Evolutionary conservation across 163 green algal genomes (phyloP).

Genomic region (Trebouxiophyceae sp.): DNA sequence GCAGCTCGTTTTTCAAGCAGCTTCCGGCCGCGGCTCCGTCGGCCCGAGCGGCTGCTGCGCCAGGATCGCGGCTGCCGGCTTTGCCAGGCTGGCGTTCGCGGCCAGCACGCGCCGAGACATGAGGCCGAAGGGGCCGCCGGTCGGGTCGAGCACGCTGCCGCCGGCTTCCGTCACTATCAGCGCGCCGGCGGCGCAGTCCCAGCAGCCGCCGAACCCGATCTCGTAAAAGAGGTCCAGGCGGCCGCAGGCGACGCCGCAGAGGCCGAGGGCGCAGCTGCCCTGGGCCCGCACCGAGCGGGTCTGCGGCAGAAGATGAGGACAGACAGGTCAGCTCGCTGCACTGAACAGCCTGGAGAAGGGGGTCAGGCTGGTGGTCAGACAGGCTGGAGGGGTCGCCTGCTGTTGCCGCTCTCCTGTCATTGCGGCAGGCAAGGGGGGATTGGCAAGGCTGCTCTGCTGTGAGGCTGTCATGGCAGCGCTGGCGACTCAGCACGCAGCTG

Average conservation of each 20-base stretch:
- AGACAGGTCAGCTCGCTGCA: too few relatives aligned
- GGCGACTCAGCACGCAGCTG: too few relatives aligned
- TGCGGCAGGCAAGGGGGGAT: too few relatives aligned
- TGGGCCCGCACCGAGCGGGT: slow-evolving; percentile 63
- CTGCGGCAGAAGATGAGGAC: too few relatives aligned
- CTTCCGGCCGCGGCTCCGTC: slow-evolving; percentile 46
- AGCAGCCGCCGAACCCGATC: slow-evolving; percentile 50
- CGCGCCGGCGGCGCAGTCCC: slow-evolving; percentile 80
- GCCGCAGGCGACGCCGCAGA: slow-evolving; percentile 58
- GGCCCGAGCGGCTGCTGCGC: slow-evolving; percentile 30
- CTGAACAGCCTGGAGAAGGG: too few relatives aligned
- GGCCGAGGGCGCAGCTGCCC: slow-evolving; percentile 89
- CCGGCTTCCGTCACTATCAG: slow-evolving; percentile 82
- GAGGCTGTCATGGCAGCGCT: too few relatives aligned
- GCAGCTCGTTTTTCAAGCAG: too few relatives aligned
- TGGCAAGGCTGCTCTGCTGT: too few relatives aligned
- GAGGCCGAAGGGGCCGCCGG: slow-evolving; percentile 65
- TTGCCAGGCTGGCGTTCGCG: slow-evolving; percentile 51
- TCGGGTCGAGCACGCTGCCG: slow-evolving; percentile 71
- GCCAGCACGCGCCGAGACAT: slow-evolving; percentile 77
- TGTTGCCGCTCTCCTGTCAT: too few relatives aligned
- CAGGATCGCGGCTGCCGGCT: slow-evolving; percentile 48
- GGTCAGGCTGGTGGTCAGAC: too few relatives aligned
- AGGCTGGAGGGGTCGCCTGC: too few relatives aligned
- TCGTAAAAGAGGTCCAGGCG: slow-evolving; percentile 92